These are phyloP conservation scores for Lasiodiplodia gonubiensis DNA, from an alignment of 2,329 filamentous ascomycete genomes.

Conservation along the genomic window DNA sequence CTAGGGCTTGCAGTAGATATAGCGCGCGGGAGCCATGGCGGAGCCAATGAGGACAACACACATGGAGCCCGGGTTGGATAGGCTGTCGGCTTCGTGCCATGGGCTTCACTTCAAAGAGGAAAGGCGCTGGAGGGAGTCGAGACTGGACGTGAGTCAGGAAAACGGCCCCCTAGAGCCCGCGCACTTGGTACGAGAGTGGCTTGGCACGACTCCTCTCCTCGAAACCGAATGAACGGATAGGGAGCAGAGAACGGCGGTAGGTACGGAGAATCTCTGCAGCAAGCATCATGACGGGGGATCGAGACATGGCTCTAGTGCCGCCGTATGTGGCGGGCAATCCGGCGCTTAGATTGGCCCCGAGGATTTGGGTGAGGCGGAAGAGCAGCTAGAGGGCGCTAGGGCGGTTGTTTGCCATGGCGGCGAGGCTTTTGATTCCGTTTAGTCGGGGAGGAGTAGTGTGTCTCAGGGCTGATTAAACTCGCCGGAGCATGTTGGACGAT, in stretches of 20 bases:
- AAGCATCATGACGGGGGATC: constrained; percentile 12
- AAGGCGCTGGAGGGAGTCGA: not conserved
- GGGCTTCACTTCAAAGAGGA: not conserved
- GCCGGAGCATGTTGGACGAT: not conserved
- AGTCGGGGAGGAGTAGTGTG: constrained; percentile 2
- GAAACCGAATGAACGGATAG: not conserved
- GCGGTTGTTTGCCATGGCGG: constrained; percentile 2
- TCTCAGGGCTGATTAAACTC: constrained; percentile 5
- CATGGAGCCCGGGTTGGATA: not conserved
- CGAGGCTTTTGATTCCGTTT: not conserved
- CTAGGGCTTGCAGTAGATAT: constrained; percentile 7
- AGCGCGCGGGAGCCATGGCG: not conserved
- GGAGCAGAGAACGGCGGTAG: not conserved
- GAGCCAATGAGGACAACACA: not conserved
- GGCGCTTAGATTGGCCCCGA: constrained; percentile 4
- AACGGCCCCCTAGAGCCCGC: too few species aligned
- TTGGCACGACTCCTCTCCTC: not conserved
- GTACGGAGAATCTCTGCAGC: not conserved
- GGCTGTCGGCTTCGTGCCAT: not conserved
- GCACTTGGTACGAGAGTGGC: not conserved
- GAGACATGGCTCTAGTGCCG: not conserved
- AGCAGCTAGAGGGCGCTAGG: constrained; percentile 1
- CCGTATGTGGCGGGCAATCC: not conserved
- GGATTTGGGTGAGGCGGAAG: constrained; percentile 3
- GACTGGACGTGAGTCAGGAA: constrained; percentile 7